phyloP scores from a whole-genome alignment of 2,329 filamentous ascomycete species.

The Sarocladium brachiariae region DNA sequence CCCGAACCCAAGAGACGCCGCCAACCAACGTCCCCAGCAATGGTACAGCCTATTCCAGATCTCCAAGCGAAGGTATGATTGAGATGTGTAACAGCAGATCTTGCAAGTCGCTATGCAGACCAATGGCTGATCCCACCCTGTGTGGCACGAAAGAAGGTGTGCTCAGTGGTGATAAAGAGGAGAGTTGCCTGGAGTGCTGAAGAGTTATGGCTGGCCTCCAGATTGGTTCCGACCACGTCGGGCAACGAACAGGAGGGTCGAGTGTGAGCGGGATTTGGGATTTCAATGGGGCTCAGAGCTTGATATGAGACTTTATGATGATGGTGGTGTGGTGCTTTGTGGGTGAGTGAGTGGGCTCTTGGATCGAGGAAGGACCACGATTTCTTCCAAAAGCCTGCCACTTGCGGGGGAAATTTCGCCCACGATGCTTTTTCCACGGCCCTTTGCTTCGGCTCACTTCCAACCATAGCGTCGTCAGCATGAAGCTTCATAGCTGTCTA shows the following conservation, averaged over 20 bases:
- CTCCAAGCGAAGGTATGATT: not conserved
- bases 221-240: not conserved
- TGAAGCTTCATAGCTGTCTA: no score
- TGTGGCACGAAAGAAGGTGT: no score
- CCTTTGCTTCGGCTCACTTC: no score
- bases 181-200: no score
- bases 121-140: not conserved
- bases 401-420: not conserved
- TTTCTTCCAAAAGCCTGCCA: not conserved
- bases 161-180: no score
- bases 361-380: not conserved
- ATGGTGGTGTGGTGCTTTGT: slow-evolving; percentile 2
- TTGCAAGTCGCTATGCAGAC: not conserved
- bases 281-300: slow-evolving; percentile 2
- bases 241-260: not conserved
- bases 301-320: slow-evolving; percentile 6
- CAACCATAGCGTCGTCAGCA: no score
- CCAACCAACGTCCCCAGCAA: no score
- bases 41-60: not conserved
- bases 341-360: not conserved
- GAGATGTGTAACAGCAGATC: not conserved
- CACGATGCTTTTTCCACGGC: not conserved
- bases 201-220: no score
- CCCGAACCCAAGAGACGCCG: not conserved
- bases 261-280: not conserved